Percentiles rank a stretch among this genome's conserved stretches.
These are phyloP conservation scores for Haplosporangium sp. DNA, from an alignment of 371 early-diverging fungal genomes.

Conservation along the genomic window DNA sequence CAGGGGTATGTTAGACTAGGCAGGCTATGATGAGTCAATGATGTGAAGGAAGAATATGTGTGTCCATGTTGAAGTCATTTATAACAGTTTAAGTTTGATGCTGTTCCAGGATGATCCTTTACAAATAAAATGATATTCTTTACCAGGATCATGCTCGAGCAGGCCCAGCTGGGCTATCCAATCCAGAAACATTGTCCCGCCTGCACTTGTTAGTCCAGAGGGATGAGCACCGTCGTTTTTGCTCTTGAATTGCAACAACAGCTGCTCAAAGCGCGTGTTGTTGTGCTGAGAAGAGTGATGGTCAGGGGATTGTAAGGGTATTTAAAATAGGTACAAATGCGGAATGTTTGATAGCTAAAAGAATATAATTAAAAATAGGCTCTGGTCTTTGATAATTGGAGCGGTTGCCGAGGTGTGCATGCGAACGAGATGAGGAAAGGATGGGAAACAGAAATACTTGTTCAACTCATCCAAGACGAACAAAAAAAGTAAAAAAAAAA, in stretches of 20 bases:
- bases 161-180: conserved; percentile 76
- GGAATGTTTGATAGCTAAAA: not conserved
- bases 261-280: not conserved
- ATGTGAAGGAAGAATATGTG: not conserved
- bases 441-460: no score
- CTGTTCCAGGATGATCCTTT: no score
- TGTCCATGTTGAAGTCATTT: not conserved
- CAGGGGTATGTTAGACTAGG: not conserved
- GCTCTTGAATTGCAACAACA: not conserved
- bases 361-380: not conserved
- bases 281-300: not conserved
- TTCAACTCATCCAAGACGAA: no score
- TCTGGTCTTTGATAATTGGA: not conserved
- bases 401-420: conserved; percentile 1
- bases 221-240: not conserved
- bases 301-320: not conserved
- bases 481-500: no score
- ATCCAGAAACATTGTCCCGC: conserved; percentile 72
- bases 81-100: no score
- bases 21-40: not conserved
- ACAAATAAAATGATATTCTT: no score
- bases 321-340: not conserved
- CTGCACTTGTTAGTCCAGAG: not conserved
- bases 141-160: conserved; percentile 77
- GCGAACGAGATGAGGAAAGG: not conserved